Evolutionary conservation across 176 grass and related monocot genomes (phyloP), one percentile per base, ranked within the genome.

Genomic region (Tuctoria greenei): DNA sequence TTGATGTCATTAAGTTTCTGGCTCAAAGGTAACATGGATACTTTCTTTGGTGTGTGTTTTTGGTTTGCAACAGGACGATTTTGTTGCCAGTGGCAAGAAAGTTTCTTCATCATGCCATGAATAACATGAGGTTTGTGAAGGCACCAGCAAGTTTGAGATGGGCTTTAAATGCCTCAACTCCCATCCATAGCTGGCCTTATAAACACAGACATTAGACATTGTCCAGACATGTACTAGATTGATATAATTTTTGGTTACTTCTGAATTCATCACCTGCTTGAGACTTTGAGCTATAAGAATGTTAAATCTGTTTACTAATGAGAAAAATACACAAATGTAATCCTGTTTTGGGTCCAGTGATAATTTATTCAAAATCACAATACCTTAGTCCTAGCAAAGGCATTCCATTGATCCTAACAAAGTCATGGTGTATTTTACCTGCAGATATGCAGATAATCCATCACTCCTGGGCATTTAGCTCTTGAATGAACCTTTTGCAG

Each of bases 401-500:
- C 31, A 31, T 31, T 31, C 3, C 31, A 50, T 42, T 38, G 20
- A 10, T 69, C 25, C 44, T 86, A 69, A 80, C 62, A 54, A 49
- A 10, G 43, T 13, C 14, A 2, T 49, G 31, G 31, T 72, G 43
- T 74, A 39, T 67, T 50, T 60, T 49, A 47, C 84, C 24, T 84
- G 69, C 71, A 97, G 88, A 75, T 97, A 97, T 83, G 88, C 76
- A 60, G 76, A 87, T 41, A 69, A 93, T 68, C 71, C 90, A 59
- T 72, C 73, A 73, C 80, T 93, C 2, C 77, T 97, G 36, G 88
- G 90, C 70, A 93, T 97, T 25, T 90, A 91, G 70, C 88, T 97
- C 73, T 81, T 97, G 80, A 97, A 97, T 26, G 93, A 97, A 57
- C 90, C 90, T 51, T 97, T 87, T 64, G 93, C 90, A 74, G 74